These are phyloP conservation scores for Nigrograna mackinnonii DNA, from an alignment of 2,329 filamentous ascomycete species.

Conservation along the genomic window DNA sequence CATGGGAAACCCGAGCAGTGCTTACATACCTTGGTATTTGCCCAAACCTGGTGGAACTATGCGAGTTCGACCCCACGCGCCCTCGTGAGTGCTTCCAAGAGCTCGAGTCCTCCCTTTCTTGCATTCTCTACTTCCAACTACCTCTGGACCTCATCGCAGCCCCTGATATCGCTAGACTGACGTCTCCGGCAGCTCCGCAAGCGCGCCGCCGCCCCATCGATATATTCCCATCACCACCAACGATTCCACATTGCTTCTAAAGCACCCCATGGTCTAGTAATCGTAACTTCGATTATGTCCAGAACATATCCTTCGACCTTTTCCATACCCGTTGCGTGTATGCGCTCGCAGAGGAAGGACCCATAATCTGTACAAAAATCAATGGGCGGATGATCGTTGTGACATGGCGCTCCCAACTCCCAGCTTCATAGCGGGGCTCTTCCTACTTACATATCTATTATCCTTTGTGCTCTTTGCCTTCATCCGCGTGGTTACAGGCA, in stretches of 20 bases:
- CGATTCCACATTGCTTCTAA: not conserved
- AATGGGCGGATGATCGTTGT: slow-evolving; percentile 25
- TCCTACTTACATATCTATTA: slow-evolving; percentile 84
- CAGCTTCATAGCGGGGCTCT: slow-evolving; percentile 80
- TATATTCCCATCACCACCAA: too few species aligned
- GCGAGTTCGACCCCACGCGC: too few species aligned
- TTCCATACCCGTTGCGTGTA: slow-evolving; percentile 32
- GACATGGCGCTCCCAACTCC: slow-evolving; percentile 51
- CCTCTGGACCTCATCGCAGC: too few species aligned
- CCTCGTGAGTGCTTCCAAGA: too few species aligned
- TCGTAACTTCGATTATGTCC: slow-evolving; percentile 33
- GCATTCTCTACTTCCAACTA: too few species aligned
- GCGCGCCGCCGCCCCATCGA: too few species aligned
- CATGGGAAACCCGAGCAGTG: too few species aligned
- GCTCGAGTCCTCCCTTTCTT: too few species aligned
- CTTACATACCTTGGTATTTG: too few species aligned
- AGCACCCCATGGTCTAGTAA: not conserved
- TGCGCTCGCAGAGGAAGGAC: slow-evolving; percentile 13
- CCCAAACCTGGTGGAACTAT: too few species aligned
- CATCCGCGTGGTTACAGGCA: slow-evolving; percentile 85
- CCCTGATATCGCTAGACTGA: too few species aligned
- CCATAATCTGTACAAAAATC: slow-evolving; percentile 17
- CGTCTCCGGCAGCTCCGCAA: too few species aligned
- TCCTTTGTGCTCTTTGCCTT: slow-evolving; percentile 94
- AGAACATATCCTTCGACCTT: slow-evolving; percentile 16